Evolutionary conservation across 2,329 filamentous ascomycete species (phyloP).

Genomic region (Xylariaceae sp.): DNA sequence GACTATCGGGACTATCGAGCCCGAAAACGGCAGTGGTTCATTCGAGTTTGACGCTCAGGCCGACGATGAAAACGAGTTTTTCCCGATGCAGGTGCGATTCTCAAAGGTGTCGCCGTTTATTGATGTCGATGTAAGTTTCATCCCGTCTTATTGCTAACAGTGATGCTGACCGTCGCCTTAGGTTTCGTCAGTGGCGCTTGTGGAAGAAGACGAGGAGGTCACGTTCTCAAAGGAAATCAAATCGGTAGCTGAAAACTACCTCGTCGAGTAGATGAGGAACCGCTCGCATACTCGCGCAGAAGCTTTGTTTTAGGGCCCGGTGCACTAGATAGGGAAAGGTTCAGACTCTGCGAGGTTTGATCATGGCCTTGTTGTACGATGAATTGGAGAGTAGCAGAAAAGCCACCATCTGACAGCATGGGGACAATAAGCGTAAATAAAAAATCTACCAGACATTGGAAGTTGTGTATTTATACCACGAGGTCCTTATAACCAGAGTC

Average conservation of each 20-base stretch:
- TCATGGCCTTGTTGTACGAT: neutral
- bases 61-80: conserved; percentile 87
- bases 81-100: conserved; percentile 93
- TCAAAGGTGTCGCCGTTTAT: conserved; percentile 80
- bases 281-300: neutral
- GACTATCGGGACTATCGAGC: conserved; percentile 81
- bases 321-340: neutral
- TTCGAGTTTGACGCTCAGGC: conserved; percentile 95
- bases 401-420: neutral
- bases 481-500: neutral
- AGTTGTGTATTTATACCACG: neutral
- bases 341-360: neutral
- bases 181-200: conserved; percentile 63
- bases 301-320: neutral
- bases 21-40: conserved; percentile 73
- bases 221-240: conserved; percentile 78
- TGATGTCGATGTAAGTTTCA: conserved; percentile 80
- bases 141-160: neutral
- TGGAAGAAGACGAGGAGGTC: conserved; percentile 73
- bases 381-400: neutral
- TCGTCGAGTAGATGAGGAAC: conserved; percentile 57
- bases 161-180: conserved; percentile 31
- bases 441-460: neutral
- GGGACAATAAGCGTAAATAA: conserved; percentile 1
- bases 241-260: conserved; percentile 68